Evolutionary conservation across 164 flowering plant species (phyloP).

Genomic region (Kingdonia uniflora): DNA sequence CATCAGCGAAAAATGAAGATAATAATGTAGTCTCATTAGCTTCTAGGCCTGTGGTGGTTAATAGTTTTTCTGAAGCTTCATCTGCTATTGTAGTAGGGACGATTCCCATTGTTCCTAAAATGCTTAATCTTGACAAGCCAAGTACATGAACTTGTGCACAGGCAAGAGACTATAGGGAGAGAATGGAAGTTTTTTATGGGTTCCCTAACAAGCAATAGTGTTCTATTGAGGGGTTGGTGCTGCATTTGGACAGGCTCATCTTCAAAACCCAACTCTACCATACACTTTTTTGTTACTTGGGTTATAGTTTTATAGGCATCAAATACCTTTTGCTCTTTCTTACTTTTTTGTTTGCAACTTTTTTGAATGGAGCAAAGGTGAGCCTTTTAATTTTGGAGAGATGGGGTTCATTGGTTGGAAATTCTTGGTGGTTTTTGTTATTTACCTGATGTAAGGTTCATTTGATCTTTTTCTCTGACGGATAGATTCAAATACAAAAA

Average conservation of each 20-base stretch:
- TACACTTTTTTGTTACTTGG: constrained; percentile 12
- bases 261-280: constrained; percentile 16
- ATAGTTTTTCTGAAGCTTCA: constrained; percentile 30
- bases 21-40: constrained; percentile 51
- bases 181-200: too few species aligned
- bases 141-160: background rate
- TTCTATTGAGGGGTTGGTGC: background rate
- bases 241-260: background rate
- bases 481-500: too few species aligned
- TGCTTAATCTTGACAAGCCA: constrained; percentile 19
- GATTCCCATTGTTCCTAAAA: constrained; percentile 52
- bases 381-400: too few species aligned
- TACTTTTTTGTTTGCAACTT: background rate
- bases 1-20: constrained; percentile 7
- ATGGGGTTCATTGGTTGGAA: too few species aligned
- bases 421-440: too few species aligned
- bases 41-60: constrained; percentile 53
- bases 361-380: too few species aligned
- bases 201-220: too few species aligned
- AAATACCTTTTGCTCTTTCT: background rate
- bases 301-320: constrained; percentile 14
- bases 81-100: constrained; percentile 43
- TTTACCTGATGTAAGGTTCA: too few species aligned
- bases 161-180: too few species aligned
- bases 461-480: too few species aligned